Conservation (phyloP, 2,329 filamentous ascomycete genomes). For the Simplicillium aogashimaense region DNA sequence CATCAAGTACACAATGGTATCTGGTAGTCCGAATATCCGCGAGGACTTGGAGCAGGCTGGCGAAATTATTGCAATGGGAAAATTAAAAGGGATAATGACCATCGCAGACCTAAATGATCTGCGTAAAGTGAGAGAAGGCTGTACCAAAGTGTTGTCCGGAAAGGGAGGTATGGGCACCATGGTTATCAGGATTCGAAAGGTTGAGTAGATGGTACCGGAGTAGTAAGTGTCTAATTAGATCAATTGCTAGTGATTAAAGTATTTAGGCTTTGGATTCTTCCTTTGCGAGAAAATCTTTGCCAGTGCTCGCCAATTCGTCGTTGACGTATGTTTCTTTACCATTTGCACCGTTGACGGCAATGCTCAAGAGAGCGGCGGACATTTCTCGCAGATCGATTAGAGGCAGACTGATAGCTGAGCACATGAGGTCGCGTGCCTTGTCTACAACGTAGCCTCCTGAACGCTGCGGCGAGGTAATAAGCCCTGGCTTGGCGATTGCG, state of each 20-base stretch:
- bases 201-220: neutral
- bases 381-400: slow-evolving; percentile 3
- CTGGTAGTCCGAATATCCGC: slow-evolving; percentile 27
- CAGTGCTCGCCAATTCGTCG: slow-evolving; percentile 3
- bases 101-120: slow-evolving; percentile 31
- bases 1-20: slow-evolving; percentile 33
- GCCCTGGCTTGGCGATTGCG: slow-evolving; percentile 29
- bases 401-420: slow-evolving; percentile 1
- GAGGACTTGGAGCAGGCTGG: slow-evolving; percentile 32
- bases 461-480: slow-evolving; percentile 19
- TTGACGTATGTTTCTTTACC: slow-evolving; percentile 5
- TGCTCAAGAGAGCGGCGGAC: neutral
- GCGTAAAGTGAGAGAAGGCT: slow-evolving; percentile 28
- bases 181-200: slow-evolving; percentile 24
- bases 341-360: slow-evolving; percentile 1
- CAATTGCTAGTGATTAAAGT: neutral
- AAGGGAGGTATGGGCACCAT: slow-evolving; percentile 34
- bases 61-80: slow-evolving; percentile 28
- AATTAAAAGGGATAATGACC: slow-evolving; percentile 31
- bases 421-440: neutral
- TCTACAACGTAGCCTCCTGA: slow-evolving; percentile 1
- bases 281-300: slow-evolving; percentile 2
- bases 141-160: slow-evolving; percentile 25
- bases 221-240: neutral
- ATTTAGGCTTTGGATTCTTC: neutral